These are phyloP conservation scores for Plasmodium gonderi DNA, from an alignment of 169 alveolate species.

Conservation along the genomic window DNA sequence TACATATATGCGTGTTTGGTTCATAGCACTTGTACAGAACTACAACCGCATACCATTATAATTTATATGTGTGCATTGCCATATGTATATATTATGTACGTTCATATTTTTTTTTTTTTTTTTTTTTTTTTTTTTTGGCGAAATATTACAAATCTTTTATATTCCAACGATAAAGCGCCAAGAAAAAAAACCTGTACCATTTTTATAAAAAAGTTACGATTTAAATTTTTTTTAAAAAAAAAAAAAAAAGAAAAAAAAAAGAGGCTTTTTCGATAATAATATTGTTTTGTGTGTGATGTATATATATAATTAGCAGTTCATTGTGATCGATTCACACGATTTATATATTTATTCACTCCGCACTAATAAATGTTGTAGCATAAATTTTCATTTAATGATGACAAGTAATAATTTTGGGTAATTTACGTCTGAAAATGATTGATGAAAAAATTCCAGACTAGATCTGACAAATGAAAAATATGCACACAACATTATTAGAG, in stretches of 20 bases:
- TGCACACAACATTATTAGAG: background rate
- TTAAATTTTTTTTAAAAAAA: background rate
- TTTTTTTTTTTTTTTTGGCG: background rate
- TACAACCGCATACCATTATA: background rate
- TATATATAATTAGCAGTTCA: too few relatives aligned
- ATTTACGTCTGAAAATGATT: conserved; percentile 55
- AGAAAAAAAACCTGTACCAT: background rate
- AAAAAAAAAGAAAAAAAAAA: background rate
- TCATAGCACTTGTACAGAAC: background rate
- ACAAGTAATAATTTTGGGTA: conserved; percentile 20
- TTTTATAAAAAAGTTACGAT: background rate
- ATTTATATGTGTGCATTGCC: background rate
- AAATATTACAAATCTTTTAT: background rate
- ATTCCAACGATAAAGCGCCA: background rate
- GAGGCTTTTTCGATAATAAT: too few relatives aligned
- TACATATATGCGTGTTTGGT: background rate
- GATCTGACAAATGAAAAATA: conserved; percentile 34
- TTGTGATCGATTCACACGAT: too few relatives aligned
- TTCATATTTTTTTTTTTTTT: background rate
- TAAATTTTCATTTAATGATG: conserved; percentile 56
- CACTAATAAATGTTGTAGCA: too few relatives aligned
- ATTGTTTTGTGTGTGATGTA: too few relatives aligned
- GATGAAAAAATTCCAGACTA: conserved; percentile 2
- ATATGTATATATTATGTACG: background rate
- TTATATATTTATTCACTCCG: too few relatives aligned